phyloP scores from a whole-genome alignment of 2,329 filamentous ascomycete genomes.

The Aspergillus texensis region DNA sequence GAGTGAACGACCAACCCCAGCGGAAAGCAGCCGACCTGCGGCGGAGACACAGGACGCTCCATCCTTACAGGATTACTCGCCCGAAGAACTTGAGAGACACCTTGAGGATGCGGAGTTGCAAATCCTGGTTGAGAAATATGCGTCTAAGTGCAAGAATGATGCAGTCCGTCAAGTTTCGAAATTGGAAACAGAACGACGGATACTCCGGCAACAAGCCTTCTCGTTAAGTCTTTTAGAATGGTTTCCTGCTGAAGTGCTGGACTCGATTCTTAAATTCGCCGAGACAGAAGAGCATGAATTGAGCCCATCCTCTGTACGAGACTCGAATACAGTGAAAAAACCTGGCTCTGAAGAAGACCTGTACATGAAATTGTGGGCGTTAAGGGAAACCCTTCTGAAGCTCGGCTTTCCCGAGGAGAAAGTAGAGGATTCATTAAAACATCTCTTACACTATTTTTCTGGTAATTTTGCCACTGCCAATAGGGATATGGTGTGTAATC shows the following conservation, averaged over 20 bases:
- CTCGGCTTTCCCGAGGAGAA: constrained; percentile 69
- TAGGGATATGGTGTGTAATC: constrained; percentile 76
- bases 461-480: constrained; percentile 56
- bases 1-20: constrained; percentile 30
- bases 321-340: constrained; percentile 36
- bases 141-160: constrained; percentile 77
- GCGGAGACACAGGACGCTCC: constrained; percentile 22
- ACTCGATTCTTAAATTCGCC: constrained; percentile 71
- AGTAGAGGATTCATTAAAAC: constrained; percentile 65
- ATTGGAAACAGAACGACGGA: constrained; percentile 80
- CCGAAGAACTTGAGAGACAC: constrained; percentile 87
- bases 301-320: constrained; percentile 32
- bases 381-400: constrained; percentile 71
- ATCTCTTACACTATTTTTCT: constrained; percentile 68
- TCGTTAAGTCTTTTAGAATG: constrained; percentile 73
- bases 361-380: constrained; percentile 78
- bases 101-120: constrained; percentile 91
- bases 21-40: constrained; percentile 21
- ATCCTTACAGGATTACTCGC: constrained; percentile 62
- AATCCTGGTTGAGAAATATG: constrained; percentile 80
- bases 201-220: constrained; percentile 79
- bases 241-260: constrained; percentile 77
- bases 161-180: constrained; percentile 73
- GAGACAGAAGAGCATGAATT: constrained; percentile 45
- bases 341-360: constrained; percentile 72